A percentile compares a stretch with the other conserved stretches of the same genome.
Conservation (phyloP, 192 early-diverging fungal genomes). For the Mycoemilia scoparia region DNA sequence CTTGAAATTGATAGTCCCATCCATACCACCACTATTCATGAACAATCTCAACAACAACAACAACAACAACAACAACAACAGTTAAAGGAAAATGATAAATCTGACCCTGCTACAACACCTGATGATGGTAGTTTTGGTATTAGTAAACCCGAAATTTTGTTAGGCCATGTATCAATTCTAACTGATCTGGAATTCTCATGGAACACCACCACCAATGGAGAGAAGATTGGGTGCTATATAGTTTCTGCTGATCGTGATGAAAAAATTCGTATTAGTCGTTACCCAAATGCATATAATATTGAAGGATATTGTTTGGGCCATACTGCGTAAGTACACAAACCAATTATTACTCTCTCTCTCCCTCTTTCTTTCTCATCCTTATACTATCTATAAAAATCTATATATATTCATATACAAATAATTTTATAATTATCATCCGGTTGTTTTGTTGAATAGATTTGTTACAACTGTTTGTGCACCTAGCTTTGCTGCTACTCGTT, state of each 20-base stretch:
- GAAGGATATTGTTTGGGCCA: slow-evolving; percentile 82
- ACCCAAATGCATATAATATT: slow-evolving; percentile 80
- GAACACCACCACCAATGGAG: slow-evolving; percentile 24
- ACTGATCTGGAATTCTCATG: slow-evolving; percentile 60
- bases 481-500: slow-evolving; percentile 31
- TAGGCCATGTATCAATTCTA: slow-evolving; percentile 92
- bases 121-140: background rate
- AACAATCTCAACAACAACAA: background rate
- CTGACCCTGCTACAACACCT: no score
- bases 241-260: slow-evolving; percentile 95
- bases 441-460: slow-evolving; percentile 37
- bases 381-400: background rate
- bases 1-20: slow-evolving; percentile 3
- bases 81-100: no score
- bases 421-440: background rate
- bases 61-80: no score
- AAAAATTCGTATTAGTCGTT: slow-evolving; percentile 85
- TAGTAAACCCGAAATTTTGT: slow-evolving; percentile 21
- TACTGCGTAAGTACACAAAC: slow-evolving; percentile 19
- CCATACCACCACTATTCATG: background rate
- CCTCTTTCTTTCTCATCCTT: background rate
- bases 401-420: background rate
- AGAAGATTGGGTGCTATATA: no score
- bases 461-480: slow-evolving; percentile 45
- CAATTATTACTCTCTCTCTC: background rate